phyloP scores from a whole-genome alignment of 169 alveolate species.

The Eimeria necatrix region DNA sequence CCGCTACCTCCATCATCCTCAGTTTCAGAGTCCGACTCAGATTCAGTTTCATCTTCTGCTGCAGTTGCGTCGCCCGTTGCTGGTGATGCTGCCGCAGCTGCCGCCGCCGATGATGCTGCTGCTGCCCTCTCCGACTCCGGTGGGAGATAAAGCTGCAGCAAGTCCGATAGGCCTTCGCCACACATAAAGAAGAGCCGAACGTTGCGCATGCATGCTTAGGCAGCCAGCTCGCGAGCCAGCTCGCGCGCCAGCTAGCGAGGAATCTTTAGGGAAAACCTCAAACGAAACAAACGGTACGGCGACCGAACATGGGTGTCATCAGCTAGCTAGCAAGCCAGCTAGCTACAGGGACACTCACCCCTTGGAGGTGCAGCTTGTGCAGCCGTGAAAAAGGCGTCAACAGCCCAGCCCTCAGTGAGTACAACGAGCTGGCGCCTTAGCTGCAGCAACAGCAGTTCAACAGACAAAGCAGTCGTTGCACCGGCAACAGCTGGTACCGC shows the following conservation, averaged over 20 bases:
- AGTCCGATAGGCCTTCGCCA: constrained; percentile 16
- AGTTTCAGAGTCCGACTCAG: not conserved
- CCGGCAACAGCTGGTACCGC: not conserved
- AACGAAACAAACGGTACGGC: not conserved
- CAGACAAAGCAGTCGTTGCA: not conserved
- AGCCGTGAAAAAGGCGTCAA: constrained; percentile 14
- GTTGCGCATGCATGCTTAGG: too few species aligned
- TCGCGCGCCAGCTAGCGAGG: not conserved
- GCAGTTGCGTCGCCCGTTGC: not conserved
- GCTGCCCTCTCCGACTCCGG: not conserved
- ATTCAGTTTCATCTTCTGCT: not conserved
- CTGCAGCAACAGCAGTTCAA: constrained; percentile 9
- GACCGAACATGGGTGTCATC: not conserved
- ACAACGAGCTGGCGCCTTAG: constrained; percentile 9
- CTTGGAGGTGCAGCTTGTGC: constrained; percentile 16
- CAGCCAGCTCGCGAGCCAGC: not conserved
- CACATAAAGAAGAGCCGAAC: not conserved
- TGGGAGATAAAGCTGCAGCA: constrained; percentile 31
- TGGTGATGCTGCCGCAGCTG: not conserved
- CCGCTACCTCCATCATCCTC: constrained; percentile 14
- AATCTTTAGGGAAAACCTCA: not conserved
- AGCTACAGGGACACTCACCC: constrained; percentile 20
- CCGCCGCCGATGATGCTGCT: not conserved
- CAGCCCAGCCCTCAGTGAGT: constrained; percentile 8
- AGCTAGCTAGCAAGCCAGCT: constrained; percentile 2